Conservation (phyloP, 148 eudicot species). For the Heliosperma pusillum region DNA sequence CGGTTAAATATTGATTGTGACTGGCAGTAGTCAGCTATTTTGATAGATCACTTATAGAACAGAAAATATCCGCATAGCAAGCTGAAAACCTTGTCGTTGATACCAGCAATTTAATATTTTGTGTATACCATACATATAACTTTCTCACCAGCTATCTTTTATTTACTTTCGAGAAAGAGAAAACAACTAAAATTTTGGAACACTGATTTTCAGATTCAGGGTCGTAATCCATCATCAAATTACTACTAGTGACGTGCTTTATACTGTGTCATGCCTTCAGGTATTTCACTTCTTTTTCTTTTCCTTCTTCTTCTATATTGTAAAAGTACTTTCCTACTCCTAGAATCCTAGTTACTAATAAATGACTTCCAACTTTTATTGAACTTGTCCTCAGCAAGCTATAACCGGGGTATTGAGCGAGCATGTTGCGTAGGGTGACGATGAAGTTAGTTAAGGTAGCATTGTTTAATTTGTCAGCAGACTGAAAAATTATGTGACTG, state of each 20-base stretch:
- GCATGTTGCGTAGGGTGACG: constrained; percentile 11
- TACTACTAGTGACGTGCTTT: constrained; percentile 61
- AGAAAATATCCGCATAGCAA: no score
- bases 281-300: constrained; percentile 24
- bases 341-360: not conserved
- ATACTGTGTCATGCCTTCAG: constrained; percentile 70
- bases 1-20: no score
- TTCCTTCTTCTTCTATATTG: not conserved
- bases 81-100: no score
- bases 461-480: not conserved
- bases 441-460: constrained; percentile 11
- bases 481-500: not conserved
- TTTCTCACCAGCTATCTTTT: not conserved
- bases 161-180: not conserved
- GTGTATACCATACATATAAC: no score
- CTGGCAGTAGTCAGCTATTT: no score
- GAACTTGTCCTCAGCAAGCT: constrained; percentile 53
- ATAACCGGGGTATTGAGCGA: constrained; percentile 35
- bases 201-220: constrained; percentile 50
- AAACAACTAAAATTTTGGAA: not conserved
- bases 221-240: constrained; percentile 82
- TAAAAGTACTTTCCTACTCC: not conserved
- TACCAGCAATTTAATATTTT: no score
- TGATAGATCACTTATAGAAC: no score
- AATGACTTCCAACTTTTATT: constrained; percentile 4